A percentile compares a stretch with the other conserved stretches of the same genome.
Conservation (phyloP, 139 green algal genomes). For the Eudorina sp. region DNA sequence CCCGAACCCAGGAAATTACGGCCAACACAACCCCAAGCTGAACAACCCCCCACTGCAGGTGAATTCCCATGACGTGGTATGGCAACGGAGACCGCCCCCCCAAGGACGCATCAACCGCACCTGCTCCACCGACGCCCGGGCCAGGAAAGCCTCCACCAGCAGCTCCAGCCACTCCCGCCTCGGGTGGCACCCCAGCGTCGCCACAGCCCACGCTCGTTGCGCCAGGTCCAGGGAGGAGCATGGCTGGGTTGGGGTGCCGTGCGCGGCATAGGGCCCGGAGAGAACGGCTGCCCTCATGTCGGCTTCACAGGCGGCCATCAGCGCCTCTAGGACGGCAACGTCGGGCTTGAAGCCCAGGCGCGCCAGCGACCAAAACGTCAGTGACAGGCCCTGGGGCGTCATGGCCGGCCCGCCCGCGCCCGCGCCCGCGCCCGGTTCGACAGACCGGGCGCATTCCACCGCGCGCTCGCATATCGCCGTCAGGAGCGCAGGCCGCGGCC, state of each 20-base stretch:
- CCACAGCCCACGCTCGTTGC: conserved; percentile 19
- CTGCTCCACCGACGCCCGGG: background rate
- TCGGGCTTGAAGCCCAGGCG: background rate
- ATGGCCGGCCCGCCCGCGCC: background rate
- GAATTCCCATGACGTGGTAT: no score
- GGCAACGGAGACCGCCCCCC: no score
- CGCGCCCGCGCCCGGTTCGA: background rate
- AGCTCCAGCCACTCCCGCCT: conserved; percentile 3
- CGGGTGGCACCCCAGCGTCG: conserved; percentile 8
- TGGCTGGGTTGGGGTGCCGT: no score
- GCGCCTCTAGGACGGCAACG: background rate
- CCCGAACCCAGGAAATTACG: no score
- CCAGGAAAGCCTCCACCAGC: background rate
- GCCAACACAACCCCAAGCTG: no score
- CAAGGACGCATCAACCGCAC: background rate
- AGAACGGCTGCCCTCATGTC: background rate
- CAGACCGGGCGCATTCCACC: background rate
- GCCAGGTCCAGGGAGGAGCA: conserved; percentile 8
- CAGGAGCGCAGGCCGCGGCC: conserved; percentile 14
- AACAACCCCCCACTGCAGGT: no score
- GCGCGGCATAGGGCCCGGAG: background rate
- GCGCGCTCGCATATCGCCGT: background rate
- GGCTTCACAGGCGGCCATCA: background rate
- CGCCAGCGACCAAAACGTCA: conserved; percentile 24
- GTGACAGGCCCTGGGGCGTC: conserved; percentile 29